Conservation (phyloP, 371 early-diverging fungal species). For the Cokeromyces recurvatus region DNA sequence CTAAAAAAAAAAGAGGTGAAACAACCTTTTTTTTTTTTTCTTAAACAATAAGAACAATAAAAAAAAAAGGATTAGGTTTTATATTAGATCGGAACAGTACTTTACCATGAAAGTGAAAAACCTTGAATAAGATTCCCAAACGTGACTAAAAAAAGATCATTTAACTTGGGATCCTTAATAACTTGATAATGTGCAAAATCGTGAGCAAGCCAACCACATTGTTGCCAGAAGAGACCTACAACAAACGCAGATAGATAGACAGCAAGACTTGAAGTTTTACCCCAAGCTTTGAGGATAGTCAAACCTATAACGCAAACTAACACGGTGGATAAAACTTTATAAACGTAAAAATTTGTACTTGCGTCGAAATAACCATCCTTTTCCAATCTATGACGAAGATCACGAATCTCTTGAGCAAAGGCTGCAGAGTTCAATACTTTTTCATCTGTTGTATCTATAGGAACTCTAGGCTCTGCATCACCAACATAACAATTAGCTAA, state of each 20-base stretch:
- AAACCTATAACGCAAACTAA: conserved; percentile 47
- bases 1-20: too few species aligned
- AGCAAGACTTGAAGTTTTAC: conserved; percentile 41
- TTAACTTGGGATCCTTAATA: conserved; percentile 60
- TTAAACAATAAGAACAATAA: too few species aligned
- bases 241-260: conserved; percentile 54
- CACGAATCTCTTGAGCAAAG: conserved; percentile 58
- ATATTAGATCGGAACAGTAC: conserved; percentile 4
- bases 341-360: conserved; percentile 58
- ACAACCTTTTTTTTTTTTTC: too few species aligned
- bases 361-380: conserved; percentile 64
- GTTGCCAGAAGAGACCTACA: conserved; percentile 78
- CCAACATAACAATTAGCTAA: conserved; percentile 77
- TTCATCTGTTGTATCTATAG: conserved; percentile 19
- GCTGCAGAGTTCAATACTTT: conserved; percentile 10
- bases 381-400: conserved; percentile 51
- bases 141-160: conserved; percentile 63
- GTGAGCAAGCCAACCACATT: conserved; percentile 84
- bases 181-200: conserved; percentile 83
- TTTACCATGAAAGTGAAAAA: conserved; percentile 60
- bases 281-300: conserved; percentile 42
- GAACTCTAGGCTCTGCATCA: conserved; percentile 47
- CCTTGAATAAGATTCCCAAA: conserved; percentile 77
- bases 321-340: conserved; percentile 56
- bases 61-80: not conserved